These are phyloP conservation scores for Chenopodium suecicum DNA, from an alignment of 148 eudicot species.

Conservation along the genomic window DNA sequence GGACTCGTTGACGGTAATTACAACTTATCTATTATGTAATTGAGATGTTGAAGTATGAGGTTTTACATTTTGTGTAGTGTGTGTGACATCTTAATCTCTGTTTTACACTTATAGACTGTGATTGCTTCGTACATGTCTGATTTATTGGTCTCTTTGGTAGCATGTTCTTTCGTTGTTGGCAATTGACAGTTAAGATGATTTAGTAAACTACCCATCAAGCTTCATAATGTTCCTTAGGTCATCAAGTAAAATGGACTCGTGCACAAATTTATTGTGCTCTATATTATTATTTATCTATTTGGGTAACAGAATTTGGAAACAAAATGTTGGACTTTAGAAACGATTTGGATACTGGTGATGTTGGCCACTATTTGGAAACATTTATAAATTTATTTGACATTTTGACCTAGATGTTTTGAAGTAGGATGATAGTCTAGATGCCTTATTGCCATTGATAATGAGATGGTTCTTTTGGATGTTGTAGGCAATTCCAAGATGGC, in stretches of 20 bases:
- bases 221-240: not conserved
- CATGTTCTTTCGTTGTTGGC: not conserved
- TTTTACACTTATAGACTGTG: not conserved
- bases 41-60: not conserved
- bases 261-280: not conserved
- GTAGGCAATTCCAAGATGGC: not conserved
- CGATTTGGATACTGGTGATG: not conserved
- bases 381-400: not conserved
- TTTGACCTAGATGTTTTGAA: not conserved
- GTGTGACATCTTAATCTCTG: not conserved
- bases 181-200: not conserved
- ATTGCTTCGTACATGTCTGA: not conserved
- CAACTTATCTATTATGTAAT: not conserved
- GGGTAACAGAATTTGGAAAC: not conserved
- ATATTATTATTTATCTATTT: not conserved
- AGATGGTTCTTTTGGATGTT: not conserved
- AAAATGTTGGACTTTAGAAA: not conserved
- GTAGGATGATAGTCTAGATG: not conserved
- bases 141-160: not conserved
- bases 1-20: constrained; percentile 66
- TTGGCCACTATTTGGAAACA: no score
- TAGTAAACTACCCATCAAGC: no score
- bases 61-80: not conserved
- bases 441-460: not conserved
- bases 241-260: not conserved